Conservation (phyloP, 192 early-diverging fungal genomes). For the Glomus cerebriforme region DNA sequence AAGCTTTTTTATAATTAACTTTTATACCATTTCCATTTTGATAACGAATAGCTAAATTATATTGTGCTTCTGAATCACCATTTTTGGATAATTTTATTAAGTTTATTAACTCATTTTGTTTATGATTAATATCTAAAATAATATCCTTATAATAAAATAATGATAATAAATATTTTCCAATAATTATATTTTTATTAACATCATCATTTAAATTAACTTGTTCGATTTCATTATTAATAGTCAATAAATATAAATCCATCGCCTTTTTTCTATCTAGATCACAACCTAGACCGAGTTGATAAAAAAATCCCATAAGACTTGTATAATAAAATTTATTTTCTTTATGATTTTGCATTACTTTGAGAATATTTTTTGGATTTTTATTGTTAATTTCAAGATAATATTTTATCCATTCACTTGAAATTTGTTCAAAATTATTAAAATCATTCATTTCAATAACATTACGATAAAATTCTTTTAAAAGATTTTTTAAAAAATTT, state of each 20-base stretch:
- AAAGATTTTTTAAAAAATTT: neutral
- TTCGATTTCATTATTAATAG: neutral
- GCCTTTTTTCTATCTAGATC: neutral
- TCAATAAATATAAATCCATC: neutral
- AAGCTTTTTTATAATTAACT: neutral
- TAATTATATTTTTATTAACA: neutral
- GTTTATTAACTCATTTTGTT: neutral
- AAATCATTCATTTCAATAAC: neutral
- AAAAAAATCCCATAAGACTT: neutral
- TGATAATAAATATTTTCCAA: neutral
- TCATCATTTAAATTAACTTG: neutral
- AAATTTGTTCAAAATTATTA: neutral
- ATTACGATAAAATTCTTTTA: neutral
- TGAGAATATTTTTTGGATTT: neutral
- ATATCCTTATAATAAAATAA: neutral
- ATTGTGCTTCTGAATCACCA: neutral
- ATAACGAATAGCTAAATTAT: neutral
- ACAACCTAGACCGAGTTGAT: neutral
- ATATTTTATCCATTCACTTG: neutral
- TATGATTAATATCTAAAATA: neutral
- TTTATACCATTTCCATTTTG: neutral
- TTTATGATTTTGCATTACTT: neutral
- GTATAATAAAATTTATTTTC: neutral
- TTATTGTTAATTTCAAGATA: neutral
- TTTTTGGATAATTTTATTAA: neutral